These are phyloP conservation scores for Aspergillus jensenii DNA, from an alignment of 2,329 filamentous ascomycete genomes.

Conservation along the genomic window DNA sequence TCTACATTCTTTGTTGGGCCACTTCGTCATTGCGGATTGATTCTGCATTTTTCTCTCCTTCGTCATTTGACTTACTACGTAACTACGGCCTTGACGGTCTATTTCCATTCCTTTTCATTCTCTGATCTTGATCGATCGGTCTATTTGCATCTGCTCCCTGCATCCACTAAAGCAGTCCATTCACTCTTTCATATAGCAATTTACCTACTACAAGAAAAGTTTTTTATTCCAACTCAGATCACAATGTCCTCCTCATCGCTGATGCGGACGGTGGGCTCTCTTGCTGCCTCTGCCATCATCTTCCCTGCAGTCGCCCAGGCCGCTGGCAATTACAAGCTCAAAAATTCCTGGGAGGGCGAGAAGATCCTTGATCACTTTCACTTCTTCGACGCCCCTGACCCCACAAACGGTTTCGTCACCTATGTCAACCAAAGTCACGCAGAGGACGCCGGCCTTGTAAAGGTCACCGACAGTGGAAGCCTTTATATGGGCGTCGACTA, in stretches of 20 bases:
- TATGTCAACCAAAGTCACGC: slow-evolving; percentile 46
- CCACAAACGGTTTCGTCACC: slow-evolving; percentile 53
- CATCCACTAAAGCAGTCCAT: background rate
- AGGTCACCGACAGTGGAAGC: slow-evolving; percentile 32
- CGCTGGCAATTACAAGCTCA: slow-evolving; percentile 36
- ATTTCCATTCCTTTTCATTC: slow-evolving; percentile 15
- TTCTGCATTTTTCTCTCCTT: slow-evolving; percentile 14
- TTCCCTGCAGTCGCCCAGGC: slow-evolving; percentile 17
- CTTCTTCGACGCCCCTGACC: slow-evolving; percentile 49
- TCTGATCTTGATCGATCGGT: slow-evolving; percentile 11
- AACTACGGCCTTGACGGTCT: slow-evolving; percentile 21
- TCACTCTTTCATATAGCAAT: background rate
- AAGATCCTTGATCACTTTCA: slow-evolving; percentile 53
- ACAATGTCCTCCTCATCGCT: slow-evolving; percentile 30
- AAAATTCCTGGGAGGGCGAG: slow-evolving; percentile 45
- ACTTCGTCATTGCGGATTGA: slow-evolving; percentile 14
- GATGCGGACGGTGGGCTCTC: slow-evolving; percentile 31
- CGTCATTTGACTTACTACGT: background rate
- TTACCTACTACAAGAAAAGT: background rate
- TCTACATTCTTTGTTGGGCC: slow-evolving; percentile 20
- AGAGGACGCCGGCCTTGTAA: slow-evolving; percentile 35
- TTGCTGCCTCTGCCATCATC: slow-evolving; percentile 29
- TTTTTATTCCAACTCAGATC: background rate
- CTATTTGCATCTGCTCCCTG: slow-evolving; percentile 1
- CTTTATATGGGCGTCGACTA: slow-evolving; percentile 49